phyloP scores from a whole-genome alignment of 2,329 filamentous ascomycete genomes.

The Pleurostoma richardsiae region DNA sequence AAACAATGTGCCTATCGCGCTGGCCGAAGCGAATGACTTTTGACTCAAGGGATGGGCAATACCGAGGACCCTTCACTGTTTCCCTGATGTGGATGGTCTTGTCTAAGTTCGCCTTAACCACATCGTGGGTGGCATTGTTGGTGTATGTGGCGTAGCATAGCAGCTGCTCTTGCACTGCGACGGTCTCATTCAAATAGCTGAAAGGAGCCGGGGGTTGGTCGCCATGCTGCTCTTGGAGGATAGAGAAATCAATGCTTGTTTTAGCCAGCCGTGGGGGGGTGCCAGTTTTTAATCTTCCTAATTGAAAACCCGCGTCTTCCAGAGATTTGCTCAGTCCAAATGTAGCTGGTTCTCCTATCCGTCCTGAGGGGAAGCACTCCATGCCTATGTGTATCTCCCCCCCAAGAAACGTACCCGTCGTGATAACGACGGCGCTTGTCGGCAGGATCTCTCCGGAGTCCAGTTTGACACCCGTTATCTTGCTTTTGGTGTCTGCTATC shows the following conservation, averaged over 20 bases:
- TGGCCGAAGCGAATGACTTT: constrained; percentile 86
- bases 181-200: constrained; percentile 78
- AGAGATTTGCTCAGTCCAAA: constrained; percentile 90
- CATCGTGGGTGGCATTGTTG: constrained; percentile 73
- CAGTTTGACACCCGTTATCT: constrained; percentile 77
- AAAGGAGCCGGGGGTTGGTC: constrained; percentile 87
- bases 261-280: constrained; percentile 85
- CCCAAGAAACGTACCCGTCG: constrained; percentile 90
- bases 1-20: constrained; percentile 80
- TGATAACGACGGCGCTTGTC: constrained; percentile 82
- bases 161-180: constrained; percentile 76
- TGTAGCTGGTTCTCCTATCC: constrained; percentile 91
- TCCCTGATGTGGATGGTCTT: constrained; percentile 96
- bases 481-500: constrained; percentile 49
- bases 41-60: constrained; percentile 92
- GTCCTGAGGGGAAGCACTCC: constrained; percentile 76
- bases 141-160: constrained; percentile 86
- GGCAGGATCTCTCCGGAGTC: constrained; percentile 83
- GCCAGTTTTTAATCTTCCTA: constrained; percentile 91
- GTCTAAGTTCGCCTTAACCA: constrained; percentile 85
- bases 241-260: constrained; percentile 73
- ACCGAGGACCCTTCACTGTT: constrained; percentile 87
- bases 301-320: constrained; percentile 77
- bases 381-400: constrained; percentile 96
- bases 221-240: constrained; percentile 68